A percentile compares a stretch with the other conserved stretches of the same genome.
phyloP scores from a whole-genome alignment of 768 basidiomycete species.

The Mycena crocata region DNA sequence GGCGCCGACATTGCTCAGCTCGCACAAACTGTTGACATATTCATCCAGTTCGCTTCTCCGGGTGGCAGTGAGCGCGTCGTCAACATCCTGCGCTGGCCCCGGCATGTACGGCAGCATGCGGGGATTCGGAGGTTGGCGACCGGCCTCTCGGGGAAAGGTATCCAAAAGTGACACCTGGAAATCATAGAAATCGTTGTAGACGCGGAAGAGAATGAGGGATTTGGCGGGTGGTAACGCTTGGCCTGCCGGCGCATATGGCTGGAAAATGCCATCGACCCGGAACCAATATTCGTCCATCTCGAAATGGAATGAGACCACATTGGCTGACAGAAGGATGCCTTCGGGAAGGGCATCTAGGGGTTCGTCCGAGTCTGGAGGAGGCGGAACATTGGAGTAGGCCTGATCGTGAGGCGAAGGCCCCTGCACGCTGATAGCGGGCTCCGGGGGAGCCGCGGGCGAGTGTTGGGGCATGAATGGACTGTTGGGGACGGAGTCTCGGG shows the following conservation, averaged over 20 bases:
- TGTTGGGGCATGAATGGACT: constrained; percentile 51
- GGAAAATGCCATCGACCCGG: constrained; percentile 89
- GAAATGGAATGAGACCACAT: constrained; percentile 96
- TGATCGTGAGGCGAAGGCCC: constrained; percentile 44
- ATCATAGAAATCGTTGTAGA: constrained; percentile 98
- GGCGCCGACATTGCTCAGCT: constrained; percentile 71
- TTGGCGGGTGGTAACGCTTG: constrained; percentile 70
- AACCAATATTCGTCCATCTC: constrained; percentile 99
- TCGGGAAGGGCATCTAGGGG: constrained; percentile 71
- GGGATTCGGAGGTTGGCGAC: constrained; percentile 70
- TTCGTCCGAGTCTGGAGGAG: constrained; percentile 53
- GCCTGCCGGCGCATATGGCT: constrained; percentile 77
- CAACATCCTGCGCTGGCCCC: constrained; percentile 87
- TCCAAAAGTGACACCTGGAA: constrained; percentile 93
- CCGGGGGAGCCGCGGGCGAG: constrained; percentile 33
- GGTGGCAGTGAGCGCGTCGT: constrained; percentile 84
- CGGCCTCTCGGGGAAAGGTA: constrained; percentile 91
- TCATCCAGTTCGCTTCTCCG: constrained; percentile 88
- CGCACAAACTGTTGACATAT: constrained; percentile 86
- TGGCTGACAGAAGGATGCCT: constrained; percentile 87
- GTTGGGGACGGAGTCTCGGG: constrained; percentile 54
- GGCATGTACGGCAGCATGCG: constrained; percentile 98
- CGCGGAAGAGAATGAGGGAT: constrained; percentile 89
- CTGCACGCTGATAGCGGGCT: constrained; percentile 39
- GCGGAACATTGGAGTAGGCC: constrained; percentile 38